Evolutionary conservation across 2,329 filamentous ascomycete species (phyloP).

Genomic region (Myotisia sp.): DNA sequence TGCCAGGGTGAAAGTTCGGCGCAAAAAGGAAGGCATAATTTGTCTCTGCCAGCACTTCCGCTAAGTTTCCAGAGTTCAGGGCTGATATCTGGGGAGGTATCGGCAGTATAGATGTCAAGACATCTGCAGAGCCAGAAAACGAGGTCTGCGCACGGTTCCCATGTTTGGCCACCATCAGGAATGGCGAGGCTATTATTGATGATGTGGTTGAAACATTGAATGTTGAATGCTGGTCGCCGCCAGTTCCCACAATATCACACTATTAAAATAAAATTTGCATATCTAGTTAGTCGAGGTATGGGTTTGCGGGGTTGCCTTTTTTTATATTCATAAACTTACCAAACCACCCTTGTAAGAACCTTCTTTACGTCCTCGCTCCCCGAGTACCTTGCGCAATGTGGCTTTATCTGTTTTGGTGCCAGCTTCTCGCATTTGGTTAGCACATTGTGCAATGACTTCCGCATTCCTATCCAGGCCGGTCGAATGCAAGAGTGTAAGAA

Average conservation of each 20-base stretch:
- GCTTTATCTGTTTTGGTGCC: constrained; percentile 56
- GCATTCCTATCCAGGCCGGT: constrained; percentile 71
- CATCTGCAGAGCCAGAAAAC: constrained; percentile 86
- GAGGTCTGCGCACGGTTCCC: constrained; percentile 92
- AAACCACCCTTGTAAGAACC: constrained; percentile 71
- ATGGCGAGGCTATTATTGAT: constrained; percentile 75
- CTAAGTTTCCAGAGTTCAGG: constrained; percentile 57
- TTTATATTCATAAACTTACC: constrained; percentile 38
- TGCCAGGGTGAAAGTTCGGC: constrained; percentile 89
- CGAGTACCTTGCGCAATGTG: constrained; percentile 47
- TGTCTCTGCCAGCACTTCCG: constrained; percentile 57
- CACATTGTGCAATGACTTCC: constrained; percentile 75
- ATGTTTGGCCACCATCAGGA: constrained; percentile 82
- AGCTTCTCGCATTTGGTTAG: constrained; percentile 67
- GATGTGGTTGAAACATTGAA: constrained; percentile 97
- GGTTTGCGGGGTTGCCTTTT: neutral
- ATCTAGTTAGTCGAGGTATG: constrained; percentile 3
- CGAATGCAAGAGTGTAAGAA: constrained; percentile 85
- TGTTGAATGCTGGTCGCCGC: constrained; percentile 89
- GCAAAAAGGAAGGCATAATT: constrained; percentile 96
- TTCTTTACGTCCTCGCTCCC: constrained; percentile 46
- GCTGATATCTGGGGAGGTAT: constrained; percentile 59
- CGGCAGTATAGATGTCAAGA: constrained; percentile 62
- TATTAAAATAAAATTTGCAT: constrained; percentile 16
- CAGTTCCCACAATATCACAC: constrained; percentile 94